phyloP scores from a whole-genome alignment of 2,329 filamentous ascomycete genomes.

The Pseudopyricularia cyperi region DNA sequence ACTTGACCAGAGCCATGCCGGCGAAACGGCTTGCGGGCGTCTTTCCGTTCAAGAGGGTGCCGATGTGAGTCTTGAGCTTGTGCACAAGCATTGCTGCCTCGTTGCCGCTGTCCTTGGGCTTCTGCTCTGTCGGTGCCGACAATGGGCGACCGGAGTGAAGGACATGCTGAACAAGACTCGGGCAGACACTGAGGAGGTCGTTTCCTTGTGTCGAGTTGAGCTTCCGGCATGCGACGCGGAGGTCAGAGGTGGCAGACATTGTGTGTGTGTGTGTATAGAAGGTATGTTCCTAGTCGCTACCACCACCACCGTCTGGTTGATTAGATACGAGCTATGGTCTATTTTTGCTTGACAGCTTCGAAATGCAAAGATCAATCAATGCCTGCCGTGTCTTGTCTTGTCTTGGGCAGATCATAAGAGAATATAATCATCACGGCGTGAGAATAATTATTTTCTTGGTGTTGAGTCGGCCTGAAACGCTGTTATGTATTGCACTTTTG shows the following conservation, averaged over 20 bases:
- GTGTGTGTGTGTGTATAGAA: too few species aligned
- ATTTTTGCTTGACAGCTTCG: too few species aligned
- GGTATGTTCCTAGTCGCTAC: too few species aligned
- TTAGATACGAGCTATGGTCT: too few species aligned
- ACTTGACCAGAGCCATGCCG: slow-evolving; percentile 67
- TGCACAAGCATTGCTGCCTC: slow-evolving; percentile 62
- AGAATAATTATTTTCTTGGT: too few species aligned
- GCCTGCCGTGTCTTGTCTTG: too few species aligned
- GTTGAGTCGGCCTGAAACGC: too few species aligned
- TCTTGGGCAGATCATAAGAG: too few species aligned
- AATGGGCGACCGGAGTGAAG: slow-evolving; percentile 46
- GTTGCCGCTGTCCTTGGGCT: slow-evolving; percentile 44
- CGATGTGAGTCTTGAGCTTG: slow-evolving; percentile 68
- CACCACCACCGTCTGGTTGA: too few species aligned
- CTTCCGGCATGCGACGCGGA: slow-evolving; percentile 53
- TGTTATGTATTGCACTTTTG: too few species aligned
- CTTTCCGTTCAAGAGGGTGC: slow-evolving; percentile 65
- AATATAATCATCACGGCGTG: too few species aligned
- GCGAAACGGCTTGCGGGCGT: slow-evolving; percentile 63
- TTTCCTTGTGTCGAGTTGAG: slow-evolving; percentile 59
- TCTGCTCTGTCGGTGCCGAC: slow-evolving; percentile 46
- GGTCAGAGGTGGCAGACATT: slow-evolving; percentile 37
- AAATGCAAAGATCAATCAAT: too few species aligned
- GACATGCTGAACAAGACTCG: slow-evolving; percentile 51
- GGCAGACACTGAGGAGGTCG: slow-evolving; percentile 61